Evolutionary conservation across 208 protist genomes (phyloP), one percentile per base, ranked within the genome.

Genomic region (Acanthamoeba triangularis): DNA sequence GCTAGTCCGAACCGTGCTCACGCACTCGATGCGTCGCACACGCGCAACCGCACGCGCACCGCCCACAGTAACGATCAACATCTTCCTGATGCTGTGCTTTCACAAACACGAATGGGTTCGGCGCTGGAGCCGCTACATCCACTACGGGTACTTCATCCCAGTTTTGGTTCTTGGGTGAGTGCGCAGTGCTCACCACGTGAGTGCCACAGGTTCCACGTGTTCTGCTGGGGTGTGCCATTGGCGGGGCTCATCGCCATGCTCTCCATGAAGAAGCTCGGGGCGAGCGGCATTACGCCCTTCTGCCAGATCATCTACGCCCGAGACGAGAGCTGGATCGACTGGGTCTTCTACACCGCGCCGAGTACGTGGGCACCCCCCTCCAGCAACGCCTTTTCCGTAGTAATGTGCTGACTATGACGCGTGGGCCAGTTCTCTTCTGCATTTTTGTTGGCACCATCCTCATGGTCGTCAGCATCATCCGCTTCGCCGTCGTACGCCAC

Each of bases 11-110:
- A 11, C 14, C 59, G 10, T 65, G 59, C 25, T n/a, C 54, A 25
- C 20, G 54, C 11, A 25, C 16, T 25, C 7, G 16, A 23, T 5
- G 54, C 61, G 52, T 56, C 63, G 11, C 28, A 69, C 63, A 69
- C n/a, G 11, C 10, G 20, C 41, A 49, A 23, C 18, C 63, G 11
- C 28, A 69, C 63, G 33, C n/a, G 11, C 10, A 3, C 41, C 1
- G 14, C 14, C 13, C 56, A 63, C 41, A 87, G 78, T 87, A 2
- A 87, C 78, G 47, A 37, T 87, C n/a, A 87, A 87, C 78, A 87
- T 87, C 0, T 87, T 87, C n/a, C 49, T 87, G 78, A 87, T 87
- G 78, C 28, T 87, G n/a, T 87, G 78, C 78, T 87, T 87, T n/a
- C 28, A n/a, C 49, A 87, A 63, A 47, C 78, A 61, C 18, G 78